phyloP scores from a whole-genome alignment of 495 filamentous ascomycete genomes.

The Friedmanniomyces endolithicus region DNA sequence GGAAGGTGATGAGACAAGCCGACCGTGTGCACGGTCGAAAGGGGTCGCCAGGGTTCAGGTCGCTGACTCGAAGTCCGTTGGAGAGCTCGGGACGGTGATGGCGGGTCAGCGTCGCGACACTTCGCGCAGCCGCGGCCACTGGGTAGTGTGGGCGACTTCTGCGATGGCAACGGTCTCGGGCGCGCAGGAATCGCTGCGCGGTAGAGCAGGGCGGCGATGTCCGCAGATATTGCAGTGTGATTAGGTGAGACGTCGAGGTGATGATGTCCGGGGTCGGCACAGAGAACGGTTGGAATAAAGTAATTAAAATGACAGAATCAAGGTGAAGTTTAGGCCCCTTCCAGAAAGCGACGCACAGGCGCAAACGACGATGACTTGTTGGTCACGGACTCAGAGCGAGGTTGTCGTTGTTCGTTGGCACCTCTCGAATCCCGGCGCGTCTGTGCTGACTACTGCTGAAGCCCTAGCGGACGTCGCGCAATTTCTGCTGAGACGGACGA shows the following conservation, averaged over 20 bases:
- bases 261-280: slow-evolving; percentile 1
- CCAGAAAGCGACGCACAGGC: slow-evolving; percentile 13
- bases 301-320: too few relatives aligned
- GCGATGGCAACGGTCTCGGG: background rate
- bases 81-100: background rate
- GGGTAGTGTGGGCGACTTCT: background rate
- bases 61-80: slow-evolving; percentile 6
- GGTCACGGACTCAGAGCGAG: background rate
- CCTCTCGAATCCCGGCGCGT: background rate
- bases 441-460: slow-evolving; percentile 5
- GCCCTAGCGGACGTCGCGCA: background rate
- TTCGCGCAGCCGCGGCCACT: background rate
- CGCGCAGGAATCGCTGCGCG: background rate
- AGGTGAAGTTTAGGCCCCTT: slow-evolving; percentile 4
- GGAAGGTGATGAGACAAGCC: slow-evolving; percentile 16
- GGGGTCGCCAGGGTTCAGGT: slow-evolving; percentile 3
- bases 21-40: slow-evolving; percentile 1
- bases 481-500: background rate
- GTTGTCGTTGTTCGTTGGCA: slow-evolving; percentile 1
- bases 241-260: slow-evolving; percentile 3
- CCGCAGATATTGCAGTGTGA: slow-evolving; percentile 1
- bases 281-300: slow-evolving; percentile 8
- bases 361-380: background rate
- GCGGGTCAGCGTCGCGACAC: background rate
- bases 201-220: background rate